Conservation (phyloP, 495 filamentous ascomycete genomes). For the Penicillium nucicola region DNA sequence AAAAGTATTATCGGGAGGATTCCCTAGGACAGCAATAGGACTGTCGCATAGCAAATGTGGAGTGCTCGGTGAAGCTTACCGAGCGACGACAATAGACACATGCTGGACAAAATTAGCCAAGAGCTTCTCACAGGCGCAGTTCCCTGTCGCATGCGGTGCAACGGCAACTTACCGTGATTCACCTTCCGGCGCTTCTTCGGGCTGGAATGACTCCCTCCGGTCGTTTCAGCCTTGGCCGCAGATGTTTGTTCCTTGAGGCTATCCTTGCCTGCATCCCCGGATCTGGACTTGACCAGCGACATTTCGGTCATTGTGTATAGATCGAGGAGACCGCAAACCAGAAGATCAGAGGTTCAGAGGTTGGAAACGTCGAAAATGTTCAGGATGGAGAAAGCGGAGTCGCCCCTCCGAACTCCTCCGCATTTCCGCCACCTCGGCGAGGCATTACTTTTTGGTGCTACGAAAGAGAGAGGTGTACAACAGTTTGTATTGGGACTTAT, state of each 20-base stretch:
- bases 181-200: constrained; percentile 98
- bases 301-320: constrained; percentile 37
- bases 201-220: constrained; percentile 48
- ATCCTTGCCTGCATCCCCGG: constrained; percentile 23
- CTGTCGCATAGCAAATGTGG: constrained; percentile 1
- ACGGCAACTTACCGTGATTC: constrained; percentile 81
- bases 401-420: constrained; percentile 39
- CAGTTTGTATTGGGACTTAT: neutral
- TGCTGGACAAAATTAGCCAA: constrained; percentile 56
- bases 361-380: constrained; percentile 17
- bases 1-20: constrained; percentile 8
- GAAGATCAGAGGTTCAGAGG: constrained; percentile 4
- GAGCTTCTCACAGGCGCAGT: constrained; percentile 28
- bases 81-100: constrained; percentile 99
- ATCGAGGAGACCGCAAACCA: too few relatives aligned
- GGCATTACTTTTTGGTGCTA: constrained; percentile 2
- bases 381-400: constrained; percentile 28
- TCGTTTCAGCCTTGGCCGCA: constrained; percentile 37
- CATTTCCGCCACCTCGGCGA: constrained; percentile 20
- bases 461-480: neutral
- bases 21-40: neutral
- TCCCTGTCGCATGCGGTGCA: constrained; percentile 29
- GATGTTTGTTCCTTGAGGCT: constrained; percentile 33
- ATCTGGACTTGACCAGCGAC: constrained; percentile 22
- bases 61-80: constrained; percentile 57